These are phyloP conservation scores for Zelopaecilomyces penicillatus DNA, from an alignment of 2,329 filamentous ascomycete species.

Conservation along the genomic window DNA sequence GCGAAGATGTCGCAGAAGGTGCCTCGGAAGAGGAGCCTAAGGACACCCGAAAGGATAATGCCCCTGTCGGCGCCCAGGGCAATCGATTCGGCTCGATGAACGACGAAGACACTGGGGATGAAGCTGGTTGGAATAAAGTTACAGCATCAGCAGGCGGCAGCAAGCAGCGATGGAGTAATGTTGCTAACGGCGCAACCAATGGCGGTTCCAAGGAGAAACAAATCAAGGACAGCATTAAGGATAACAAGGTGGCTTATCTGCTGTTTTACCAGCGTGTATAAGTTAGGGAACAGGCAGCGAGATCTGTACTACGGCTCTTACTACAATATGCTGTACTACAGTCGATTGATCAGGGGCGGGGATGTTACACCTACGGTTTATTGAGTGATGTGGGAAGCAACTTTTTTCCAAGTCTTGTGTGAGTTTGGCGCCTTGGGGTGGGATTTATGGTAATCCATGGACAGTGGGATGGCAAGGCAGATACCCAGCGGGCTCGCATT, in stretches of 20 bases:
- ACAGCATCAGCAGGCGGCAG: conserved; percentile 50
- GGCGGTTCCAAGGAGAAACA: conserved; percentile 48
- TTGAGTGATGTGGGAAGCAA: conserved; percentile 1
- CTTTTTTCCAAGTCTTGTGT: neutral
- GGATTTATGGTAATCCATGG: conserved; percentile 9
- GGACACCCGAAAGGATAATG: conserved; percentile 55
- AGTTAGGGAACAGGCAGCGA: conserved; percentile 1
- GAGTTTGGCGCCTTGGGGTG: neutral
- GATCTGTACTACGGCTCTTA: too few species aligned
- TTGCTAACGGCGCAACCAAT: conserved; percentile 57
- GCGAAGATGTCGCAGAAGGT: conserved; percentile 79
- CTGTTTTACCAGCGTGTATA: conserved; percentile 83
- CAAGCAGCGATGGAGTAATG: conserved; percentile 57
- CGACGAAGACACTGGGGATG: conserved; percentile 59
- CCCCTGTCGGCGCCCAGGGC: conserved; percentile 45
- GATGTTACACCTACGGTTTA: neutral
- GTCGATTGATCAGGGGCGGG: neutral
- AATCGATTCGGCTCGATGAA: conserved; percentile 70
- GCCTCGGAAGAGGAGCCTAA: conserved; percentile 68
- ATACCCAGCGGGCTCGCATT: conserved; percentile 15
- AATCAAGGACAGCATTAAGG: conserved; percentile 60
- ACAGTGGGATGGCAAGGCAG: conserved; percentile 14
- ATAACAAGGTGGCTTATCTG: conserved; percentile 96
- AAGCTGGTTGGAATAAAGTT: conserved; percentile 79
- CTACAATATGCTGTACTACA: too few species aligned